Evolutionary conservation across 23 red algal species (phyloP).

Genomic region (Cyanidium caldarium): DNA sequence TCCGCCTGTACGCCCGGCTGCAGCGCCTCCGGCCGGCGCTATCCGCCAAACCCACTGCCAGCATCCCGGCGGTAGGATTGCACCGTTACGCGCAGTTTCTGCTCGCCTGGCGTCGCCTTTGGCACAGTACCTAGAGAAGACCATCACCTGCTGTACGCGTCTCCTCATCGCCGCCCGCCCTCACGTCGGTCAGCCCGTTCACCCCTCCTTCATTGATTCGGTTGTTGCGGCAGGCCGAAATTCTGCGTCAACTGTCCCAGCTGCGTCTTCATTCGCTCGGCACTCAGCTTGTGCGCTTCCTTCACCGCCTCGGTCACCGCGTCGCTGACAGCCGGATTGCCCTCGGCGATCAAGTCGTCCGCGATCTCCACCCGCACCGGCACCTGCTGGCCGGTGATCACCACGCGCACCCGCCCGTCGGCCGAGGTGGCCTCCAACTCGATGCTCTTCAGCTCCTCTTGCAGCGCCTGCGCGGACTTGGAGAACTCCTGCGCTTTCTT

Average conservation of each 20-base stretch:
- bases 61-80: too few species aligned
- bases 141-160: neutral
- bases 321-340: constrained; percentile 28
- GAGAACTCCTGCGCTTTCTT: constrained; percentile 95
- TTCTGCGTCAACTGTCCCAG: neutral
- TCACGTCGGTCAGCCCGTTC: neutral
- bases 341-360: constrained; percentile 50
- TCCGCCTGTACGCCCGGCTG: too few species aligned
- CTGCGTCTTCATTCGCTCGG: neutral
- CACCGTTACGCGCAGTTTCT: too few species aligned
- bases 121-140: neutral
- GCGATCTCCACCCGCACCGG: constrained; percentile 50
- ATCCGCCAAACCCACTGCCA: too few species aligned
- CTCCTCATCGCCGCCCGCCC: neutral
- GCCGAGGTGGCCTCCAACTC: constrained; percentile 28
- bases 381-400: constrained; percentile 58
- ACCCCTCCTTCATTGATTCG: neutral
- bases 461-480: constrained; percentile 43
- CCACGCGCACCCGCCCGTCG: constrained; percentile 17
- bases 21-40: too few species aligned
- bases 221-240: neutral
- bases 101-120: neutral
- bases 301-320: neutral
- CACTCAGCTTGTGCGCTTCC: neutral
- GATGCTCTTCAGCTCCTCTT: constrained; percentile 63